Base-by-base conservation (phyloP, 805 yeast species). In the Cyberlindnera meyerae region DNA sequence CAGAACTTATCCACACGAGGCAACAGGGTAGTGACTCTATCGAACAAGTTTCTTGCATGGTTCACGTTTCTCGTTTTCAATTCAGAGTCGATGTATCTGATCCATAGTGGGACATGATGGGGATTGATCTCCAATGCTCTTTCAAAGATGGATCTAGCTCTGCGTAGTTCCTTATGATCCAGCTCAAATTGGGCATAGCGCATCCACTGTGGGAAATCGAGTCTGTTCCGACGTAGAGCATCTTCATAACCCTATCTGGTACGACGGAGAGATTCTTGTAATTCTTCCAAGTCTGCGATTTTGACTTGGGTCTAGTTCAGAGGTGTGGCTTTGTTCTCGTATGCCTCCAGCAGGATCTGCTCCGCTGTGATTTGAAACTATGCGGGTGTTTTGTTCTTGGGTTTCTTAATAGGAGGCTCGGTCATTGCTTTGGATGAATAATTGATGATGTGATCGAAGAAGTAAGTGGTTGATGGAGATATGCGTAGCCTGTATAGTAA, bases 121-220 rank as follows among this genome's bases (percentile, higher is more conserved):
- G 76, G 73, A 50, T 86, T 82, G 8, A 85, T 86, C 35, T 78
- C 82, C 22, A 90, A 56, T 0, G 95, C 94, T 34, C 97, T 68
- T 57, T 90, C 98, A 61, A 82, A 83, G 6, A 93, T 68, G 0
- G 96, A 84, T 37, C 97, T 66, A 0, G 95, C 95, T 16, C 97
- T 66, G 14, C 74, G 68, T 42, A 74, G 68, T 52, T 90, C 95
- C 42, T 77, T 81, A 48, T 85, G 90, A 5, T 82, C 82, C 4
- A 79, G 57, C 59, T 90, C 98, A 75, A 88, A 86, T 40, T 73
- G 74, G 0, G 96, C 97, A 58, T 90, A 93, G 38, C 96, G 67
- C 55, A 86, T 70, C 96, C 97, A 93, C 55, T 88, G 95, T 2
- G 86, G 82, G 51, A 74, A 69, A 52, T 87, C 88, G 24, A 82